A percentile compares a stretch with the other conserved stretches of the same genome.
Evolutionary conservation across 2,329 filamentous ascomycete species (phyloP).

Genomic region (Pleoardoris graminearum): DNA sequence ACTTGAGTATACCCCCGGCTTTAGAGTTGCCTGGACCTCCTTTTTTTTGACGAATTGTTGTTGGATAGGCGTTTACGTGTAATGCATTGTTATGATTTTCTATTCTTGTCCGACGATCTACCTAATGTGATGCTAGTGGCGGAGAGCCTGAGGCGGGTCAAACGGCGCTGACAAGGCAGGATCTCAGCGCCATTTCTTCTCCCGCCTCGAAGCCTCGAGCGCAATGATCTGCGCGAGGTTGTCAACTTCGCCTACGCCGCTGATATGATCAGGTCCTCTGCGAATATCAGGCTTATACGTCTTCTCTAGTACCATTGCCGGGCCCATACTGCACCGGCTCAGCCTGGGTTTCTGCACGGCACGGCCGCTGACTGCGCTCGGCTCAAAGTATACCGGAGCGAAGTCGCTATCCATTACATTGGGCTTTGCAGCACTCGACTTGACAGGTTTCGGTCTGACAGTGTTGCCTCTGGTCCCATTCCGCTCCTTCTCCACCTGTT

Average conservation of each 20-base stretch:
- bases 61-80: conserved; percentile 1
- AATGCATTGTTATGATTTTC: conserved; percentile 6
- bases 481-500: neutral
- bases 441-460: neutral
- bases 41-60: neutral
- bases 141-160: no score
- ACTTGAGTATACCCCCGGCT: conserved; percentile 4
- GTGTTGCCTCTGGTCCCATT: neutral
- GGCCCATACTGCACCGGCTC: neutral
- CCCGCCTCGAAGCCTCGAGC: neutral
- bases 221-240: neutral
- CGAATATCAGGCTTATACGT: neutral
- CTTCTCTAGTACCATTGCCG: neutral
- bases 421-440: neutral
- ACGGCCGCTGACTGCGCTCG: neutral
- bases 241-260: neutral
- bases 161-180: no score
- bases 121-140: neutral
- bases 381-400: neutral
- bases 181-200: conserved; percentile 6
- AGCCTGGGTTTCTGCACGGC: neutral
- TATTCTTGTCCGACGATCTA: neutral
- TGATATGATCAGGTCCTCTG: neutral
- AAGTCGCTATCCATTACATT: neutral
- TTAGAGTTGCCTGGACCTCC: neutral